A percentile compares a stretch with the other conserved stretches of the same genome.
phyloP scores from a whole-genome alignment of 805 yeast genomes.

The Wickerhamiella alocasiicola region DNA sequence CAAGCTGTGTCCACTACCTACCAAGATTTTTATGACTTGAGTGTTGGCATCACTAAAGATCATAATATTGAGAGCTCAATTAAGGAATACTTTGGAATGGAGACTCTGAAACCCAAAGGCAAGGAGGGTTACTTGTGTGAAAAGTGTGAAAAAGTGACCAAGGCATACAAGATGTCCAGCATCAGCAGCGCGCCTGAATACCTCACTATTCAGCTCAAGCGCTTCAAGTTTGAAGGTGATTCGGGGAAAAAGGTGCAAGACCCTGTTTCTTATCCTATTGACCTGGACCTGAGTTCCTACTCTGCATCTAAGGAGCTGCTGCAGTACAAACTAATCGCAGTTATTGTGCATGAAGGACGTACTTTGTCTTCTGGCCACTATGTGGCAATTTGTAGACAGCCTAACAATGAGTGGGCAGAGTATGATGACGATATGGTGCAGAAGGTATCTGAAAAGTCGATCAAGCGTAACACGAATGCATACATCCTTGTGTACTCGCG shows the following conservation, averaged over 20 bases:
- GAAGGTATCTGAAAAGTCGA: constrained; percentile 56
- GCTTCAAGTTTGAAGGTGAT: constrained; percentile 64
- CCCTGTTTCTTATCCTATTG: constrained; percentile 67
- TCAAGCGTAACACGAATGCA: constrained; percentile 74
- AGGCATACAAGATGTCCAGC: constrained; percentile 62
- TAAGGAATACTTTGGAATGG: constrained; percentile 71
- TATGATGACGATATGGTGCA: constrained; percentile 90
- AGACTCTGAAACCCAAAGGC: constrained; percentile 38
- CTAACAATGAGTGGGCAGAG: constrained; percentile 84
- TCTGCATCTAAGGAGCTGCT: constrained; percentile 31
- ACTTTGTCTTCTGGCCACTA: constrained; percentile 90
- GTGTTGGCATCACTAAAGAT: constrained; percentile 45
- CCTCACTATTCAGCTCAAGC: constrained; percentile 70
- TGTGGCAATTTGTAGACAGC: constrained; percentile 79
- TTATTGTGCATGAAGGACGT: constrained; percentile 89
- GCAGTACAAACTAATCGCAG: constrained; percentile 62
- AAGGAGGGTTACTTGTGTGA: constrained; percentile 63
- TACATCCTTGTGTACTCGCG: constrained; percentile 80
- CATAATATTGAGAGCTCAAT: constrained; percentile 59
- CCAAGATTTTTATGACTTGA: constrained; percentile 88
- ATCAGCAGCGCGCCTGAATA: constrained; percentile 82
- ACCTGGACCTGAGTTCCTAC: constrained; percentile 57
- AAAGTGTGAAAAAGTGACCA: constrained; percentile 62
- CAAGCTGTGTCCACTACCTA: constrained; percentile 72
- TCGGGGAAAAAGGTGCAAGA: constrained; percentile 71